Evolutionary conservation across 2,329 filamentous ascomycete genomes (phyloP).

Genomic region (Diaporthe sp.): DNA sequence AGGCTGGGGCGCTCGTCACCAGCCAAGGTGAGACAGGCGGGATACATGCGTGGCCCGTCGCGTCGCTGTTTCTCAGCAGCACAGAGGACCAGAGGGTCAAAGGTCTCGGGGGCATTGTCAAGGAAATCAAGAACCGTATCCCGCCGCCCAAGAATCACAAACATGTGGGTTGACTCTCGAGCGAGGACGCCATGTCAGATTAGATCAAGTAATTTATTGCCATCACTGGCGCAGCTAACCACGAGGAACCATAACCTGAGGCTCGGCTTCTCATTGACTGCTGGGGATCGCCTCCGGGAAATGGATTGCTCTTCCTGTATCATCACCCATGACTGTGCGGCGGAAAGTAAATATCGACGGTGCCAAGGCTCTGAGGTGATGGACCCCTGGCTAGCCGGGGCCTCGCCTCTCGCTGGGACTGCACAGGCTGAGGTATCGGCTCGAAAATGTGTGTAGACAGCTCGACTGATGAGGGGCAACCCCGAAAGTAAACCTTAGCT

Average conservation of each 20-base stretch:
- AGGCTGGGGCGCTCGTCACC: conserved; percentile 66
- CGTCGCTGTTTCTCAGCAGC: conserved; percentile 68
- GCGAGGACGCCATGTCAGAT: conserved; percentile 63
- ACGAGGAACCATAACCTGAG: conserved; percentile 60
- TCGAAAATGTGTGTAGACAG: conserved; percentile 15
- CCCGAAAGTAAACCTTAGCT: conserved; percentile 18
- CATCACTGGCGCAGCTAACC: conserved; percentile 43
- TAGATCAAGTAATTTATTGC: conserved; percentile 71
- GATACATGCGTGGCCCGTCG: conserved; percentile 88
- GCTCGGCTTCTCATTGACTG: conserved; percentile 63
- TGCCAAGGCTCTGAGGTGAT: conserved; percentile 15
- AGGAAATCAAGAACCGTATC: conserved; percentile 51
- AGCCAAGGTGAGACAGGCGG: conserved; percentile 72
- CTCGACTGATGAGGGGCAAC: conserved; percentile 16
- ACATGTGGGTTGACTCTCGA: conserved; percentile 38
- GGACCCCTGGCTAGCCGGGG: not conserved
- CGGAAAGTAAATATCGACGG: not conserved
- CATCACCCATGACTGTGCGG: conserved; percentile 52
- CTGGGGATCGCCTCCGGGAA: conserved; percentile 51
- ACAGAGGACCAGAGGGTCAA: conserved; percentile 62
- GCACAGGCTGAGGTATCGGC: not conserved
- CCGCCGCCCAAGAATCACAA: conserved; percentile 43
- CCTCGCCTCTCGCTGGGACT: not conserved
- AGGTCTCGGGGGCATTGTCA: conserved; percentile 60
- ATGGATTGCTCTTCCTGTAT: conserved; percentile 49